Evolutionary conservation across 2,329 filamentous ascomycete species (phyloP).

Genomic region (Colletotrichum plurivorum): DNA sequence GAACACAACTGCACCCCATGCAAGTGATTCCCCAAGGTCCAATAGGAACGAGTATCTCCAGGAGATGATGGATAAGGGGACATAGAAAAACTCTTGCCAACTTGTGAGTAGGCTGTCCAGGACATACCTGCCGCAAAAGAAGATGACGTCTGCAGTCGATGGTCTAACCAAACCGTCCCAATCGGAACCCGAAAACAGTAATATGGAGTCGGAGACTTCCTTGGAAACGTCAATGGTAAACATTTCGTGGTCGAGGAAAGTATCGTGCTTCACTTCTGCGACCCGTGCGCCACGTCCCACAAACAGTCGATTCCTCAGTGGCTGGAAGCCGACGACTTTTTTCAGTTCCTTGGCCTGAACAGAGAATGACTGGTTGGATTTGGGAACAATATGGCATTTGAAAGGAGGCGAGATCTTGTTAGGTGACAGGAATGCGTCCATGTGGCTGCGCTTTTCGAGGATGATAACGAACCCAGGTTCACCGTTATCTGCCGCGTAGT

Average conservation of each 20-base stretch:
- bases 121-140: neutral
- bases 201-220: neutral
- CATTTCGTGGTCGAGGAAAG: conserved; percentile 15
- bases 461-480: conserved; percentile 9
- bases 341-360: neutral
- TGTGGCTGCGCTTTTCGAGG: conserved; percentile 6
- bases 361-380: neutral
- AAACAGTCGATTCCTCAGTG: neutral
- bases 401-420: conserved; percentile 7
- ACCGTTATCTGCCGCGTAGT: neutral
- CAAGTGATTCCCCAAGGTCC: neutral
- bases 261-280: neutral
- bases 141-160: neutral
- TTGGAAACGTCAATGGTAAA: conserved; percentile 4
- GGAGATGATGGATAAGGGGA: neutral
- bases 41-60: neutral
- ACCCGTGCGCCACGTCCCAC: neutral
- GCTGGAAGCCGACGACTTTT: neutral
- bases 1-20: neutral
- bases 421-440: neutral
- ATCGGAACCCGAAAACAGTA: no score
- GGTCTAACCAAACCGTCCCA: no score
- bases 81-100: conserved; percentile 1
- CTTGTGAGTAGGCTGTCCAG: neutral
- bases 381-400: neutral